These are phyloP conservation scores for Pestalotiopsis sp. DNA, from an alignment of 2,329 filamentous ascomycete species.

Conservation along the genomic window DNA sequence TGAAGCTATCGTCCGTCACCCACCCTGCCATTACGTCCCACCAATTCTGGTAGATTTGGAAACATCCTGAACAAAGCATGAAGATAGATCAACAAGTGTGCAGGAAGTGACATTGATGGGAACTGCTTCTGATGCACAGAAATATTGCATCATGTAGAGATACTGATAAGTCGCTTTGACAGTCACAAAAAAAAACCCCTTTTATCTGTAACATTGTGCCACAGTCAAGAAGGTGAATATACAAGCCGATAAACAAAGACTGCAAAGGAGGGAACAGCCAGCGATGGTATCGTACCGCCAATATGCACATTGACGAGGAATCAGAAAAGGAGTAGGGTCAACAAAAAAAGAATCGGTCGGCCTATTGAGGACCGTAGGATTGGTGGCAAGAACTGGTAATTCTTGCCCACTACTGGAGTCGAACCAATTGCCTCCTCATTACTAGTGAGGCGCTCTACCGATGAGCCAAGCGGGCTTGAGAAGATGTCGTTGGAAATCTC, in stretches of 20 bases:
- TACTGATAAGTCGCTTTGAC: too few species aligned
- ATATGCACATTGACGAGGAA: neutral
- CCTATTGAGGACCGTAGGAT: neutral
- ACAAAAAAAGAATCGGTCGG: neutral
- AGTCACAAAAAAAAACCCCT: too few species aligned
- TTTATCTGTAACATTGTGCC: too few species aligned
- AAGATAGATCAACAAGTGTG: too few species aligned
- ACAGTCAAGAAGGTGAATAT: too few species aligned
- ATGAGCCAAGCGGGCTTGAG: neutral
- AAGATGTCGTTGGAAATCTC: neutral
- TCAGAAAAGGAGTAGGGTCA: neutral
- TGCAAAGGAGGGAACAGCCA: too few species aligned
- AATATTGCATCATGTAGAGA: too few species aligned
- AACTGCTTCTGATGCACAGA: too few species aligned
- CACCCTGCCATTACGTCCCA: neutral
- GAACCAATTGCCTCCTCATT: constrained; percentile 6
- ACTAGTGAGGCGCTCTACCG: constrained; percentile 7
- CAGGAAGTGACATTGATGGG: too few species aligned
- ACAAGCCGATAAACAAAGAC: too few species aligned
- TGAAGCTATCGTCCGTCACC: neutral
- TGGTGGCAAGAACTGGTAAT: neutral
- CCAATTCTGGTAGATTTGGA: neutral
- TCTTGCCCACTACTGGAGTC: constrained; percentile 3
- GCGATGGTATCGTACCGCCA: too few species aligned
- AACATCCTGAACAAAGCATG: neutral